Conservation (phyloP, 176 grass and related monocot genomes). For the Oryza australiensis region DNA sequence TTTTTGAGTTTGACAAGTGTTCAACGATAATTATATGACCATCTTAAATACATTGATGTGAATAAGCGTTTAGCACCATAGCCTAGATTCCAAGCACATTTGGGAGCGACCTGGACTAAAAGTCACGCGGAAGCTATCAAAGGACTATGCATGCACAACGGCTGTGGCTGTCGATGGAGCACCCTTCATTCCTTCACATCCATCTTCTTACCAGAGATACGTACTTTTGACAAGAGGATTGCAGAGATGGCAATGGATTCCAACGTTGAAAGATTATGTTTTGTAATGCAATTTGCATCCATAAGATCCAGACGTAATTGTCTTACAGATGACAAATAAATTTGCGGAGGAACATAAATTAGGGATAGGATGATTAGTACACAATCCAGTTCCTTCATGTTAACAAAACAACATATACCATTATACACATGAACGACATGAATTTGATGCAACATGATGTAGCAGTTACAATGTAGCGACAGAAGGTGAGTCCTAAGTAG, state of each 20-base stretch:
- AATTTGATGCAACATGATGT: not conserved
- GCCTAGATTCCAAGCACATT: no score
- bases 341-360: not conserved
- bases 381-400: not conserved
- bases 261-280: not conserved
- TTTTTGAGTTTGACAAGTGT: no score
- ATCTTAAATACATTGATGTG: no score
- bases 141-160: no score
- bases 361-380: not conserved
- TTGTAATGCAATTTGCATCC: not conserved
- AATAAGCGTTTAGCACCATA: no score
- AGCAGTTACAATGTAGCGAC: conserved; percentile 7
- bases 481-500: not conserved
- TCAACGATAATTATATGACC: no score
- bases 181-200: no score
- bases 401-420: not conserved
- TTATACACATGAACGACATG: conserved; percentile 9
- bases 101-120: no score
- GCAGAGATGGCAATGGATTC: not conserved
- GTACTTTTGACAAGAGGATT: not conserved
- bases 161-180: no score
- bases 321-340: not conserved
- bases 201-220: no score
- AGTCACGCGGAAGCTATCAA: no score
- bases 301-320: not conserved